These are phyloP conservation scores for Pseudogymnoascus sp. DNA, from an alignment of 2,329 filamentous ascomycete species.

Conservation along the genomic window DNA sequence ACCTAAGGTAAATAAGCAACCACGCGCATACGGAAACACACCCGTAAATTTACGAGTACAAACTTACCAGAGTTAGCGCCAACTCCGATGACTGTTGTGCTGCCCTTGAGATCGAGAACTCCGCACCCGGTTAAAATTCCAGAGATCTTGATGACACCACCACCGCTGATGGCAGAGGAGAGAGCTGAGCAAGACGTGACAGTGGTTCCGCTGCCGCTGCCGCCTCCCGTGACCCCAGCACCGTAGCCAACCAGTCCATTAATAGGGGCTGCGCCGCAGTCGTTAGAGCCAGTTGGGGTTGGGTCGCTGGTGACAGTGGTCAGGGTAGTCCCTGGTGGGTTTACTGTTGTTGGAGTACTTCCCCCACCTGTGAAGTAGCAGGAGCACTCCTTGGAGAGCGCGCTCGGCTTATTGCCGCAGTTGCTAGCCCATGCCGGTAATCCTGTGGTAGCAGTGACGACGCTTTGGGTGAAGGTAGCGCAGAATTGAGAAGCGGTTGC, in stretches of 20 bases:
- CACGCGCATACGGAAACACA: neutral
- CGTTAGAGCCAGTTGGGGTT: neutral
- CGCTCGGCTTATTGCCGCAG: slow-evolving; percentile 25
- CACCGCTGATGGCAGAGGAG: slow-evolving; percentile 27
- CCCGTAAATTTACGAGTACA: neutral
- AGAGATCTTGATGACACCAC: slow-evolving; percentile 34
- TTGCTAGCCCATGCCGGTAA: slow-evolving; percentile 26
- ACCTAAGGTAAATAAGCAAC: slow-evolving; percentile 19
- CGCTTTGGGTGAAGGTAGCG: slow-evolving; percentile 12
- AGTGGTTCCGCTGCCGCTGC: slow-evolving; percentile 37
- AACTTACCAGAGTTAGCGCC: slow-evolving; percentile 28
- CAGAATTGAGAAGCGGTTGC: slow-evolving; percentile 13
- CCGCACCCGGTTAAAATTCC: slow-evolving; percentile 32
- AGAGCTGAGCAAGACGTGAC: slow-evolving; percentile 39
- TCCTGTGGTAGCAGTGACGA: slow-evolving; percentile 23
- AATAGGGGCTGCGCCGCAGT: neutral
- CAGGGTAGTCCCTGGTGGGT: slow-evolving; percentile 15
- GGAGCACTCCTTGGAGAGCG: slow-evolving; percentile 29
- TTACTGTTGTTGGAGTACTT: slow-evolving; percentile 16
- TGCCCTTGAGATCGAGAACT: slow-evolving; percentile 33
- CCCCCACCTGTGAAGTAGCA: slow-evolving; percentile 24
- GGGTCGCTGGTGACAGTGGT: slow-evolving; percentile 15
- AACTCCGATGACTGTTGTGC: slow-evolving; percentile 39
- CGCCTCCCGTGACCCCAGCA: slow-evolving; percentile 34
- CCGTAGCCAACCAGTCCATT: neutral